Conservation (phyloP, 805 yeast species). For the Huiozyma naganishii region DNA sequence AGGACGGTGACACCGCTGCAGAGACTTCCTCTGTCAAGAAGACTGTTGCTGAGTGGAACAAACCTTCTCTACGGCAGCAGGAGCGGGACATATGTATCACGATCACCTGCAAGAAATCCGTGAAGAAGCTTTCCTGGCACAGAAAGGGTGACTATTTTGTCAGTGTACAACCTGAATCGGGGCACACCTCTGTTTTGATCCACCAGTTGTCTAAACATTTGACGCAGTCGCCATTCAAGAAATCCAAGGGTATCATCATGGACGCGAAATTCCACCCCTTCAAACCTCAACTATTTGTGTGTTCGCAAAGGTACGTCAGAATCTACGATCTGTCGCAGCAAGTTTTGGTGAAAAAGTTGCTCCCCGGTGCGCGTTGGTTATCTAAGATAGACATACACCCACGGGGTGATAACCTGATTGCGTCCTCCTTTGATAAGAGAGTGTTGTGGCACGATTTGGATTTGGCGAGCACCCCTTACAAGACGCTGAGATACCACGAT, state of each 20-base stretch:
- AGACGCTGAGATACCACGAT: constrained; percentile 88
- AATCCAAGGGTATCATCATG: constrained; percentile 87
- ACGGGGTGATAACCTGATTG: constrained; percentile 86
- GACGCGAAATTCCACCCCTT: constrained; percentile 96
- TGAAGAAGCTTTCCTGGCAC: constrained; percentile 88
- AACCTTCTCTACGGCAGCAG: constrained; percentile 56
- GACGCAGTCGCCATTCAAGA: constrained; percentile 91
- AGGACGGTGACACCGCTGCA: constrained; percentile 32
- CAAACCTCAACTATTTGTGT: constrained; percentile 86
- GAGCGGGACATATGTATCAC: constrained; percentile 63
- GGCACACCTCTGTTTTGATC: constrained; percentile 77
- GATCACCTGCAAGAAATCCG: constrained; percentile 51
- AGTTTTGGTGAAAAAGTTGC: constrained; percentile 65
- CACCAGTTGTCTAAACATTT: constrained; percentile 92
- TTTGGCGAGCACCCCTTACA: constrained; percentile 79
- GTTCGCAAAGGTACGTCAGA: constrained; percentile 85
- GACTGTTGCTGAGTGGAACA: constrained; percentile 70
- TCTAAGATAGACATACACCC: constrained; percentile 90
- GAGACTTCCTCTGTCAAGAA: constrained; percentile 29
- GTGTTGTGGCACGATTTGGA: constrained; percentile 97
- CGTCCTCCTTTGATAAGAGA: constrained; percentile 88
- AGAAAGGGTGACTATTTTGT: constrained; percentile 95
- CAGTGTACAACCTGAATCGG: constrained; percentile 90
- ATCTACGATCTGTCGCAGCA: constrained; percentile 87
- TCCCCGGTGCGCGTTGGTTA: constrained; percentile 95